Evolutionary conservation across 2,329 filamentous ascomycete species (phyloP).

Genomic region (Penicillium sp.): DNA sequence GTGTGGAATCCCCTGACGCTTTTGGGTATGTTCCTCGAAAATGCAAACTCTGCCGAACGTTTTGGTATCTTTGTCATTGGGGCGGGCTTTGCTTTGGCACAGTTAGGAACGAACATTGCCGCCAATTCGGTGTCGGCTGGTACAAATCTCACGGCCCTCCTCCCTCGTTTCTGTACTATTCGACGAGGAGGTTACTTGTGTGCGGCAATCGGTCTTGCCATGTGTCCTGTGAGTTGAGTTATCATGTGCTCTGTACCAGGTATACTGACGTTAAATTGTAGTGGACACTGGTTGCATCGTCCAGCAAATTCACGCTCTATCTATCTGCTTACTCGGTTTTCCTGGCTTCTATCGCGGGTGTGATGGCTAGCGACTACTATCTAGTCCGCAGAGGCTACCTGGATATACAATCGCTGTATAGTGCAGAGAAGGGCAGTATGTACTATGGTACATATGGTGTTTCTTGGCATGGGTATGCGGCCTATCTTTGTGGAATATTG

Average conservation of each 20-base stretch:
- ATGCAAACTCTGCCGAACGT: conserved; percentile 32
- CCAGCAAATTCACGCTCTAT: conserved; percentile 84
- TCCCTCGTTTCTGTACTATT: conserved; percentile 78
- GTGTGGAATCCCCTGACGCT: conserved; percentile 16
- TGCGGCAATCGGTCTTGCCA: conserved; percentile 72
- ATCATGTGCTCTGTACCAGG: too few relatives aligned
- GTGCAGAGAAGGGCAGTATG: conserved; percentile 57
- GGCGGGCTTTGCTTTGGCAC: conserved; percentile 69
- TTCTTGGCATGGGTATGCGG: conserved; percentile 76
- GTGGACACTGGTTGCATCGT: conserved; percentile 67
- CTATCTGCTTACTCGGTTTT: conserved; percentile 88
- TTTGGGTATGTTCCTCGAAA: conserved; percentile 5
- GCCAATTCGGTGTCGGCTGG: conserved; percentile 80
- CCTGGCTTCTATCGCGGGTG: conserved; percentile 81
- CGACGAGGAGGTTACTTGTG: conserved; percentile 82
- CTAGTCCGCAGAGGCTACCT: conserved; percentile 76
- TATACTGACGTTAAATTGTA: conserved; percentile 2
- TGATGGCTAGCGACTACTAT: conserved; percentile 84
- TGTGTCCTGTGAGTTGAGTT: conserved; percentile 64
- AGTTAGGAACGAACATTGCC: conserved; percentile 80
- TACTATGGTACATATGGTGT: conserved; percentile 75
- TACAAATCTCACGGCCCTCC: conserved; percentile 74
- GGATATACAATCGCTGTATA: conserved; percentile 75
- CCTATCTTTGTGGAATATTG: conserved; percentile 77
- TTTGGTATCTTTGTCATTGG: conserved; percentile 74